Conservation (phyloP, 495 filamentous ascomycete species). For the Durotheca rogersii region DNA sequence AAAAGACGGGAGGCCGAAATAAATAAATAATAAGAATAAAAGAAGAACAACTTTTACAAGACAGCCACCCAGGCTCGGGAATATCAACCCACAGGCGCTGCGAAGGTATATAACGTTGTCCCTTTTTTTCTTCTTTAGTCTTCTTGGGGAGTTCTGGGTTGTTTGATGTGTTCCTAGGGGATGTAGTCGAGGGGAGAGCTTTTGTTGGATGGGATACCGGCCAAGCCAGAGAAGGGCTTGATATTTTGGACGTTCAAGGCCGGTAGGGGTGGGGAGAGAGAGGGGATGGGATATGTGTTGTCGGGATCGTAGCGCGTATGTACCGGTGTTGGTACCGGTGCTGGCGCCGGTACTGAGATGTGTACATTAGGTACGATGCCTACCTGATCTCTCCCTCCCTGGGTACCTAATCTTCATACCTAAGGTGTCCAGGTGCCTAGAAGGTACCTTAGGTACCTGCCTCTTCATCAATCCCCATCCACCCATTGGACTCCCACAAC, state of each 20-base stretch:
- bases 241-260: slow-evolving; percentile 33
- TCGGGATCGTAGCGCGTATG: too few species aligned
- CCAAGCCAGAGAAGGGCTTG: slow-evolving; percentile 35
- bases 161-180: slow-evolving; percentile 30
- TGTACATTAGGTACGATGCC: too few species aligned
- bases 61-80: slow-evolving; percentile 26
- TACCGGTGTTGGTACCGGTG: too few species aligned
- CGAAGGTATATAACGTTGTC: slow-evolving; percentile 5
- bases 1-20: too few species aligned
- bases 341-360: too few species aligned
- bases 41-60: slow-evolving; percentile 31
- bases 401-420: not conserved
- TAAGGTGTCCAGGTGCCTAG: too few species aligned
- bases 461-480: too few species aligned
- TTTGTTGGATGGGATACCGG: slow-evolving; percentile 30
- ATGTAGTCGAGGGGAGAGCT: slow-evolving; percentile 31
- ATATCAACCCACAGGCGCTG: slow-evolving; percentile 18
- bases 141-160: slow-evolving; percentile 2
- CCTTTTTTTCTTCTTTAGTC: not conserved
- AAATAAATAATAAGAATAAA: slow-evolving; percentile 19
- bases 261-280: slow-evolving; percentile 32
- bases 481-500: too few species aligned
- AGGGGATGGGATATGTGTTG: slow-evolving; percentile 18
- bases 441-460: too few species aligned
- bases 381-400: too few species aligned